Conservation (phyloP, 257 asterid species). For the Capsicum chinense region DNA sequence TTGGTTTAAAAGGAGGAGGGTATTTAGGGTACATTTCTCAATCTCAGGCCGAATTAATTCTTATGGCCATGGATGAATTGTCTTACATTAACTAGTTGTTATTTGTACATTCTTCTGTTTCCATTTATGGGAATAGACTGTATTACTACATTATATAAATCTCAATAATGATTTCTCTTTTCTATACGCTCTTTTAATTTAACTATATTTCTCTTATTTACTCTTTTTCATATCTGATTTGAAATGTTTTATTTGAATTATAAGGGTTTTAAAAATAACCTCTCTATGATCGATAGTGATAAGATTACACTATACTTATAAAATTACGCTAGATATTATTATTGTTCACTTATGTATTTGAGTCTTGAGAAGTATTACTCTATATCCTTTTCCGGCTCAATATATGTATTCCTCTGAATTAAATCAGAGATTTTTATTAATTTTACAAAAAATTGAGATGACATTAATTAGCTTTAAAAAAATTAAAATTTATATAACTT, state of each 20-base stretch:
- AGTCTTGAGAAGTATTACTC: no score
- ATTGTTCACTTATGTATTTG: no score
- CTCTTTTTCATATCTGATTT: not conserved
- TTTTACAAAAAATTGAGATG: no score
- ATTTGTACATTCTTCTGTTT: not conserved
- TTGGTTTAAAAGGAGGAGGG: not conserved
- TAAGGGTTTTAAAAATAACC: not conserved
- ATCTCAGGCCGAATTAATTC: constrained; percentile 7
- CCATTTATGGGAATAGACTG: not conserved
- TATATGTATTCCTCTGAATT: no score
- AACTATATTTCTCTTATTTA: not conserved
- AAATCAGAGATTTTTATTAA: no score
- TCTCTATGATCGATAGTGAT: no score
- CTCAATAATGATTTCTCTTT: not conserved
- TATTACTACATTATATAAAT: not conserved
- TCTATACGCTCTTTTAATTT: not conserved
- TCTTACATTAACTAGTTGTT: not conserved
- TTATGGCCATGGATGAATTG: constrained; percentile 21
- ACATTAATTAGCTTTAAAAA: no score
- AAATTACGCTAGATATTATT: no score
- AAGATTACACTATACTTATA: no score
- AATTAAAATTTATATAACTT: no score
- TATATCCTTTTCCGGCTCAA: no score
- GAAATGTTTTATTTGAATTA: not conserved
- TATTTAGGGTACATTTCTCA: not conserved